Percentiles rank a stretch among this genome's conserved stretches.
Evolutionary conservation across 2,329 filamentous ascomycete species (phyloP).

Genomic region (Chaetomiaceae sp.): DNA sequence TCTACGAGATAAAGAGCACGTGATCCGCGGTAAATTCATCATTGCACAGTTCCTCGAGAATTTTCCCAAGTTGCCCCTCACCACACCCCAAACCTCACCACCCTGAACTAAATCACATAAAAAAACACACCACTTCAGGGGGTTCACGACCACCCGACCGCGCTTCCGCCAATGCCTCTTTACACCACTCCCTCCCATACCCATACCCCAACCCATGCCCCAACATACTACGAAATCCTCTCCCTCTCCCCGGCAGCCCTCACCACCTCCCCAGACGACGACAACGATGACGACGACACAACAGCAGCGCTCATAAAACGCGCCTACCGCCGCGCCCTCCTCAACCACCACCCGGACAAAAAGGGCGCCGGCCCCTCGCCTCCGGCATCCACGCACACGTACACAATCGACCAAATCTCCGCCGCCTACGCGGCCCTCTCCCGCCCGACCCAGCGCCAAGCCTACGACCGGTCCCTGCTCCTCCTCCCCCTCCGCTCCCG

Average conservation of each 20-base stretch:
- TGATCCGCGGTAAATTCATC: constrained; percentile 4
- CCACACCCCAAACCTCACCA: not conserved
- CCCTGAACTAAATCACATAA: not conserved
- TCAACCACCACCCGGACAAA: constrained; percentile 65
- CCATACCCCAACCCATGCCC: constrained; percentile 20
- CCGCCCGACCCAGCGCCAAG: constrained; percentile 42
- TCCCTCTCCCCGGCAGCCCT: constrained; percentile 48
- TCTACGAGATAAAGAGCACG: constrained; percentile 7
- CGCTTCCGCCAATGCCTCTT: not conserved
- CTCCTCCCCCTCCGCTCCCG: constrained; percentile 38
- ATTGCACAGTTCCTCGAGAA: too few species aligned
- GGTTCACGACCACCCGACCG: too few species aligned
- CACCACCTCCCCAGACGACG: constrained; percentile 28
- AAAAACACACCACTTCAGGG: too few species aligned
- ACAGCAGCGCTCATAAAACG: constrained; percentile 42
- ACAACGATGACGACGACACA: constrained; percentile 37
- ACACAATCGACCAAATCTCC: constrained; percentile 61
- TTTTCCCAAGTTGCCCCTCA: not conserved
- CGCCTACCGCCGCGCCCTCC: constrained; percentile 61
- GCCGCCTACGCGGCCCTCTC: constrained; percentile 55
- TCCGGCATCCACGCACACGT: constrained; percentile 55
- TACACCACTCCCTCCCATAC: not conserved
- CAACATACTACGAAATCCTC: constrained; percentile 59
- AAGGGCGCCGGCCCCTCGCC: too few species aligned
- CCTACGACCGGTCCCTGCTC: constrained; percentile 52